A percentile compares a stretch with the other conserved stretches of the same genome.
Conservation (phyloP, 116 monocot species). For the Cymodocea nodosa region DNA sequence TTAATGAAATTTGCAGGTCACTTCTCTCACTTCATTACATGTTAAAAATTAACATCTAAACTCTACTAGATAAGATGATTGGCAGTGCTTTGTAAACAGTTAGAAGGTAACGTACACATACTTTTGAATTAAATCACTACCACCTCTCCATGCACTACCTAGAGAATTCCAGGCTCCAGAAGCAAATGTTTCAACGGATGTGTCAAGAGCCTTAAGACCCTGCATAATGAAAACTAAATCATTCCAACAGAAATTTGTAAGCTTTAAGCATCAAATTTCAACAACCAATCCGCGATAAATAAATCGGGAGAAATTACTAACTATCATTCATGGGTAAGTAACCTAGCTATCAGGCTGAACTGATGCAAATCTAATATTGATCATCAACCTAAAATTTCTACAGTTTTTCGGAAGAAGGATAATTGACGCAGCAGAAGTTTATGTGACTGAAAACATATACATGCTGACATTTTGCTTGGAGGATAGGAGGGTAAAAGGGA, state of each 20-base stretch:
- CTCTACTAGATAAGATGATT: neutral
- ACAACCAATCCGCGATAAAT: too few species aligned
- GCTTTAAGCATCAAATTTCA: neutral
- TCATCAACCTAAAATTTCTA: neutral
- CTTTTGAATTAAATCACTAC: constrained; percentile 62
- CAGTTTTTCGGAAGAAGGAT: neutral
- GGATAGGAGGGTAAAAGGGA: neutral
- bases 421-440: neutral
- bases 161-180: constrained; percentile 74
- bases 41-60: too few species aligned
- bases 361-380: too few species aligned
- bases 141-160: constrained; percentile 74
- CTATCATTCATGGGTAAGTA: too few species aligned
- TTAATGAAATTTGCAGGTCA: too few species aligned
- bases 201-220: constrained; percentile 75
- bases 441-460: too few species aligned
- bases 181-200: constrained; percentile 68
- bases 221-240: constrained; percentile 11
- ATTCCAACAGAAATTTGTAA: neutral
- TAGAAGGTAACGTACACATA: constrained; percentile 13
- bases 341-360: neutral
- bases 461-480: neutral
- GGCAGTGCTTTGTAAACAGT: neutral
- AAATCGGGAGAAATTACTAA: too few species aligned
- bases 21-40: too few species aligned